Evolutionary conservation across 306 rosid genomes (phyloP).

Genomic region (Luffa acutangula): DNA sequence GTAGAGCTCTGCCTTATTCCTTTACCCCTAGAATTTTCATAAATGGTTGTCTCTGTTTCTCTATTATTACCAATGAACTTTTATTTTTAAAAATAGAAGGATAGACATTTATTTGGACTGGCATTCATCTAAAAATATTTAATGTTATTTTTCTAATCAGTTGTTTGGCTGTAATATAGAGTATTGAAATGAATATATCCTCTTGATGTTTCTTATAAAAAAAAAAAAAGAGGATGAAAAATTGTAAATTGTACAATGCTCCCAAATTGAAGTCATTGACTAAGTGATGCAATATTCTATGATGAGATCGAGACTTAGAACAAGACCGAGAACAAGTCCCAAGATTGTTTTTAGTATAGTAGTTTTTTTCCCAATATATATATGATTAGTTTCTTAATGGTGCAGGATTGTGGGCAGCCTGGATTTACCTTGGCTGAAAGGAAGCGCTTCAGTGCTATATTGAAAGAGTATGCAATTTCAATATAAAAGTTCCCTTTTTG

Average conservation of each 20-base stretch:
- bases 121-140: background rate
- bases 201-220: too few species aligned
- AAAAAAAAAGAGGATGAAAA: background rate
- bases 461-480: conserved; percentile 61
- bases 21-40: background rate
- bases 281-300: background rate
- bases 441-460: conserved; percentile 61
- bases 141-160: background rate
- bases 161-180: background rate
- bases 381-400: conserved; percentile 14
- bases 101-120: background rate
- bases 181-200: background rate
- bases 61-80: background rate
- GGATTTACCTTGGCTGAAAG: conserved; percentile 91
- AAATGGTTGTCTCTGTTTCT: background rate
- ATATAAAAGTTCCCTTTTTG: background rate
- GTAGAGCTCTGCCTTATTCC: background rate
- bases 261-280: background rate
- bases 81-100: background rate
- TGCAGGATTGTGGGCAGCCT: conserved; percentile 95
- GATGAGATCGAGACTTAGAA: background rate
- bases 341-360: background rate
- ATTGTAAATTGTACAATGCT: background rate
- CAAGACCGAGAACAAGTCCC: background rate
- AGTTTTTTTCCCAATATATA: background rate